These are phyloP conservation scores for Cladosporium cucumerinum DNA, from an alignment of 2,329 filamentous ascomycete species.

Conservation along the genomic window DNA sequence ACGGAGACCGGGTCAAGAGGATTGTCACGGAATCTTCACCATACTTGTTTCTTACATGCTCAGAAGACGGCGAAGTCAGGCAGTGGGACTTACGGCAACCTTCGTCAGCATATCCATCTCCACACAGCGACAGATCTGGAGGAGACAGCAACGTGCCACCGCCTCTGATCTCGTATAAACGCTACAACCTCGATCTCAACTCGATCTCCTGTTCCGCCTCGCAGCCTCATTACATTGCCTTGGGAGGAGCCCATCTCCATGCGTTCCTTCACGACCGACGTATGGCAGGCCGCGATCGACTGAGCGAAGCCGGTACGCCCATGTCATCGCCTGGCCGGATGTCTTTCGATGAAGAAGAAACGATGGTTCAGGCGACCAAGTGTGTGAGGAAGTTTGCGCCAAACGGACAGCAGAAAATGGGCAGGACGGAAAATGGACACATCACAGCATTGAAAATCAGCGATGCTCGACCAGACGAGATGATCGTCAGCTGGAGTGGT, in stretches of 20 bases:
- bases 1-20: slow-evolving; percentile 64
- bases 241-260: slow-evolving; percentile 66
- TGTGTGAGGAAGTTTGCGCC: slow-evolving; percentile 67
- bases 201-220: slow-evolving; percentile 65
- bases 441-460: slow-evolving; percentile 71
- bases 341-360: slow-evolving; percentile 49
- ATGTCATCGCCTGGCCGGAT: slow-evolving; percentile 42
- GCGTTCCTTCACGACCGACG: slow-evolving; percentile 67
- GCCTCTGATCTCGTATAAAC: slow-evolving; percentile 64
- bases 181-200: slow-evolving; percentile 61
- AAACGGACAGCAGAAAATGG: slow-evolving; percentile 54
- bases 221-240: slow-evolving; percentile 66
- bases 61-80: slow-evolving; percentile 66
- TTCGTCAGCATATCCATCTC: slow-evolving; percentile 59
- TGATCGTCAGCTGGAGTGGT: slow-evolving; percentile 66
- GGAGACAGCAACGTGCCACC: slow-evolving; percentile 55
- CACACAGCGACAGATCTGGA: slow-evolving; percentile 42
- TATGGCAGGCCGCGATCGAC: slow-evolving; percentile 61
- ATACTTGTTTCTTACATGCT: slow-evolving; percentile 66
- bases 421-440: slow-evolving; percentile 56
- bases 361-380: slow-evolving; percentile 57
- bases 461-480: slow-evolving; percentile 64
- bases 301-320: slow-evolving; percentile 51
- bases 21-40: slow-evolving; percentile 68
- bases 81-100: slow-evolving; percentile 67